Conservation (phyloP, 1,139 yeast genomes). For the Taphrina confusa region DNA sequence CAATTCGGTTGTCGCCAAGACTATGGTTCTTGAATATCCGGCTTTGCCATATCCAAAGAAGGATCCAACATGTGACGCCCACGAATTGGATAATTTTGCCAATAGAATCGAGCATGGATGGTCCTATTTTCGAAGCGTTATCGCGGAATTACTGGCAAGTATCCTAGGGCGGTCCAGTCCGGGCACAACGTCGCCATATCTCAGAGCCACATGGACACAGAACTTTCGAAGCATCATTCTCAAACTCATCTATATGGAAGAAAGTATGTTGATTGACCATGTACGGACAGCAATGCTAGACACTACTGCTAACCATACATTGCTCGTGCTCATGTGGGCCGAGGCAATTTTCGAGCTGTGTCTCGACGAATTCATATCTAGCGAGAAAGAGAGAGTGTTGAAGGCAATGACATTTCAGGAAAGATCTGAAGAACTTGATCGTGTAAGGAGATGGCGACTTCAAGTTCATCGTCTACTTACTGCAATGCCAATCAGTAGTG, state of each 20-base stretch:
- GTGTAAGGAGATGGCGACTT: slow-evolving; percentile 16
- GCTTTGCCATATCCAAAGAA: slow-evolving; percentile 1
- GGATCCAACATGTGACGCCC: neutral
- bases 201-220: slow-evolving; percentile 13
- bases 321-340: neutral
- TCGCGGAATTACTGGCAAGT: neutral
- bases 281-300: too few species aligned
- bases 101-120: slow-evolving; percentile 1
- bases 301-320: neutral
- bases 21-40: slow-evolving; percentile 22
- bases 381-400: slow-evolving; percentile 14
- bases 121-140: neutral
- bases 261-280: neutral
- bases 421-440: neutral
- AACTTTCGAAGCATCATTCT: slow-evolving; percentile 6
- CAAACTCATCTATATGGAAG: slow-evolving; percentile 2
- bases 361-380: slow-evolving; percentile 39
- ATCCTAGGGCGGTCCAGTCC: neutral
- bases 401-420: neutral
- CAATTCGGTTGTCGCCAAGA: slow-evolving; percentile 1
- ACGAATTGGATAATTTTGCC: neutral
- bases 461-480: slow-evolving; percentile 41
- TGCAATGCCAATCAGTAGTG: slow-evolving; percentile 39
- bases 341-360: slow-evolving; percentile 40
- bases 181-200: neutral